Evolutionary conservation across 2,329 filamentous ascomycete species (phyloP).

Genomic region (Cordyceps javanica): DNA sequence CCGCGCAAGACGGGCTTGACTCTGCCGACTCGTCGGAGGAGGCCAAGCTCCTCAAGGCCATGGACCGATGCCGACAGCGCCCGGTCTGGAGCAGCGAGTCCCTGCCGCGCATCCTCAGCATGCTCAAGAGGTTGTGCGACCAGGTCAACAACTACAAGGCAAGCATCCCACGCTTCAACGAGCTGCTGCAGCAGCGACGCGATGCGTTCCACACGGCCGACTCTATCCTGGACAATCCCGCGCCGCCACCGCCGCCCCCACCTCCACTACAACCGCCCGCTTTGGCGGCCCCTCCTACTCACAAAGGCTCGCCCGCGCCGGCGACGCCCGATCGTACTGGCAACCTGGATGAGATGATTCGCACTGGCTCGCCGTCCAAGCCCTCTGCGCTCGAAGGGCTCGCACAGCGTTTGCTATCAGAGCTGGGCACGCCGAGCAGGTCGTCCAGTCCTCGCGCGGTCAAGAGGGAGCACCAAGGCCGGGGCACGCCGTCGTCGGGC

Average conservation of each 20-base stretch:
- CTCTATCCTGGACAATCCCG: conserved; percentile 34
- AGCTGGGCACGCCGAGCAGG: conserved; percentile 49
- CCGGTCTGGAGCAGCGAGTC: conserved; percentile 47
- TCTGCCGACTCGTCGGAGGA: conserved; percentile 17
- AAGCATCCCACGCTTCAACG: conserved; percentile 65
- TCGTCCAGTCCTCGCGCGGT: conserved; percentile 41
- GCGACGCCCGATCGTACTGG: conserved; percentile 34
- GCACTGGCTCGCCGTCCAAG: conserved; percentile 45
- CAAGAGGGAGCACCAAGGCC: conserved; percentile 36
- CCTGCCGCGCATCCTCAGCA: conserved; percentile 47
- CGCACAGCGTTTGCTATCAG: conserved; percentile 56
- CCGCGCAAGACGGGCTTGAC: neutral
- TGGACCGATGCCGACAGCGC: conserved; percentile 46
- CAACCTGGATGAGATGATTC: conserved; percentile 37
- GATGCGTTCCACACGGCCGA: conserved; percentile 59
- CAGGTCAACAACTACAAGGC: conserved; percentile 36
- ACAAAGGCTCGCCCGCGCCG: conserved; percentile 24
- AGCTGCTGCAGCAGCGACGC: conserved; percentile 59
- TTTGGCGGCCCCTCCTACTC: conserved; percentile 17
- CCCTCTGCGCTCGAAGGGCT: conserved; percentile 54
- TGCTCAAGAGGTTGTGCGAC: conserved; percentile 54
- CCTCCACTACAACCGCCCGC: neutral
- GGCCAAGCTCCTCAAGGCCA: conserved; percentile 34
- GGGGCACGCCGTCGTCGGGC: conserved; percentile 20
- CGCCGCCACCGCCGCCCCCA: neutral